Conservation (phyloP, 352 stramenopile species). For the Phytophthora colocasiae region DNA sequence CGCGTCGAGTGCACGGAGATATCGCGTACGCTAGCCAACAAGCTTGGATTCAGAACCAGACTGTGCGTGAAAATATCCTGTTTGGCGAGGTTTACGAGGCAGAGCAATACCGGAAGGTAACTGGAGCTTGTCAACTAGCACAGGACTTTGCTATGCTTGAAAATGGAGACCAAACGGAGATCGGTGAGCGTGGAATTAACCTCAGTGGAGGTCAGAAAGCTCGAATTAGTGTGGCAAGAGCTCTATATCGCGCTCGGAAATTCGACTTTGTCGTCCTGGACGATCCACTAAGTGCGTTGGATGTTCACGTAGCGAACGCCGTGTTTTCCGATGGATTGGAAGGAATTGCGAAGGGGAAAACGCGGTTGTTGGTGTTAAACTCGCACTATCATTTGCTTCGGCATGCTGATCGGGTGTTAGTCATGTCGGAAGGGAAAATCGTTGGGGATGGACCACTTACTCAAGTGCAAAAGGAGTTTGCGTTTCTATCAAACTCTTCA, state of each 20-base stretch:
- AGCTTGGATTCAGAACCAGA: slow-evolving; percentile 65
- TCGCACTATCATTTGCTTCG: slow-evolving; percentile 91
- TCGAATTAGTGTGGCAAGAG: slow-evolving; percentile 62
- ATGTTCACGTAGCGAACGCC: slow-evolving; percentile 94
- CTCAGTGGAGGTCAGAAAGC: slow-evolving; percentile 87
- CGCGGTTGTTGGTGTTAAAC: slow-evolving; percentile 94
- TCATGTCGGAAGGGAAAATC: slow-evolving; percentile 82
- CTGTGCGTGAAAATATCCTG: slow-evolving; percentile 63
- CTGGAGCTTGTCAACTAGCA: slow-evolving; percentile 79
- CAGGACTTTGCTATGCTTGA: slow-evolving; percentile 83
- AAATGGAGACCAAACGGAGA: slow-evolving; percentile 93
- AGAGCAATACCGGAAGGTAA: slow-evolving; percentile 52
- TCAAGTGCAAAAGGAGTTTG: slow-evolving; percentile 60
- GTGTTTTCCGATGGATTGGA: slow-evolving; percentile 92
- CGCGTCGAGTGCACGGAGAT: slow-evolving; percentile 26
- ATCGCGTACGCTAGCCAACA: slow-evolving; percentile 55
- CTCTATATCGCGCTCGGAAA: slow-evolving; percentile 63
- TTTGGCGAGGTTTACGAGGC: slow-evolving; percentile 53
- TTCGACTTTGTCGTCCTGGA: slow-evolving; percentile 72
- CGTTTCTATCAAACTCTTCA: slow-evolving; percentile 30
- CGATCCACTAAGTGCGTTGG: slow-evolving; percentile 69
- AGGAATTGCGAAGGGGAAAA: slow-evolving; percentile 61
- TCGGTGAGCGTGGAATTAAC: slow-evolving; percentile 91
- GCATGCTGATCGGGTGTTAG: slow-evolving; percentile 65
- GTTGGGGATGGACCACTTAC: slow-evolving; percentile 80